Base-by-base conservation (phyloP, 805 yeast genomes). In the Debaryomyces prosopidis region DNA sequence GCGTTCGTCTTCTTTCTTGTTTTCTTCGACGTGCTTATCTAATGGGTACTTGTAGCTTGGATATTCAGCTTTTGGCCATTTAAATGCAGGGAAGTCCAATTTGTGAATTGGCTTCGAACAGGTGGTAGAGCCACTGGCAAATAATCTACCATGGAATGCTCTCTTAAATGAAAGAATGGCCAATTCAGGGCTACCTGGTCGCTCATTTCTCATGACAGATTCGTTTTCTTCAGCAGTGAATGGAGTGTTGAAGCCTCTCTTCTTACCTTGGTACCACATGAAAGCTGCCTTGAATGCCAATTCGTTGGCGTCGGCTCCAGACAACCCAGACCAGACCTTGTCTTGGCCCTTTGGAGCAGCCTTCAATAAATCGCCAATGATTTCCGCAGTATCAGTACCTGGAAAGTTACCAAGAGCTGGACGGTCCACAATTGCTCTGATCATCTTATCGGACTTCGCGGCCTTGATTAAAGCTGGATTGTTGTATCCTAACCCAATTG, bases 31-130 rank as follows among this genome's bases (percentile, higher is more conserved):
- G 63, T 82, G 62, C 42, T 80, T 76, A 45, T 82, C 91, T 60
- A 90, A 77, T 47, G 98, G 98, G 68, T 89, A 91, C 67, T 84
- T 73, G 69, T 89, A 84, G 42, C 78, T 57, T 52, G 98, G 98
- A 75, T 84, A 91, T 51, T 89, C 89, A 45, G 97, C 97, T 66
- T 87, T 90, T 62, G 98, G 98, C 97, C 97, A 91, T 62, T 88
- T 81, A 75, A 91, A 91, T 5, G 96, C 83, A 49, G 98, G 98
- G 71, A 92, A 75, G 68, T 85, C 91, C 67, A 91, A 74, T 74
- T 92, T 91, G 77, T 91, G 98, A 57, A 92, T 80, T 54, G 97
- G 96, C 76, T 89, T 92, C 46, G 97, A 89, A 66, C 96, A 82
- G 33, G 98, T 91, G 53, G 89, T 82, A 5, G 96, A 87, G 36